Evolutionary conservation across 75 land plant species (phyloP).

Genomic region (Ceratopteris richardii): DNA sequence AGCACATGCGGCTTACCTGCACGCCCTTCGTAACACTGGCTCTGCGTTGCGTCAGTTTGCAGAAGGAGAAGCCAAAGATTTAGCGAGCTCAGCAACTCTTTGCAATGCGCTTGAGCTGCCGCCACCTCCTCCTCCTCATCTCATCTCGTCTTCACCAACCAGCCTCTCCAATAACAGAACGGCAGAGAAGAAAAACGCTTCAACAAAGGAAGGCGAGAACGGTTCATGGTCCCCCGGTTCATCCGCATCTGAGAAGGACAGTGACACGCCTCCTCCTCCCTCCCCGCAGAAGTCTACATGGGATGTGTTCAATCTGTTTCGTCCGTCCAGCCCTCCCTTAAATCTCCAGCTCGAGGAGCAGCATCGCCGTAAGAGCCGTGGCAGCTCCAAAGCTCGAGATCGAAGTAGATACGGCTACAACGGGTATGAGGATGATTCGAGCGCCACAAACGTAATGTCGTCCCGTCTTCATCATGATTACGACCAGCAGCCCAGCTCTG

Average conservation of each 20-base stretch:
- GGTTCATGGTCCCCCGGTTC: slow-evolving; percentile 4
- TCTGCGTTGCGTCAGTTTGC: slow-evolving; percentile 74
- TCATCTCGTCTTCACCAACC: slow-evolving; percentile 23
- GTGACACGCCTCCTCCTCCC: slow-evolving; percentile 40
- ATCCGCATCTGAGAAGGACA: slow-evolving; percentile 10
- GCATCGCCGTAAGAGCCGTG: not conserved
- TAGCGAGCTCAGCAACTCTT: slow-evolving; percentile 18
- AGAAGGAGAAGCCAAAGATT: slow-evolving; percentile 30
- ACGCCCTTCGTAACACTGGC: slow-evolving; percentile 60
- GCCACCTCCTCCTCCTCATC: slow-evolving; percentile 19
- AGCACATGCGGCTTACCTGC: slow-evolving; percentile 52
- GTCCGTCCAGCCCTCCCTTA: slow-evolving; percentile 27
- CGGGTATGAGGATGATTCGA: slow-evolving; percentile 25
- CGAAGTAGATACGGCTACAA: slow-evolving; percentile 31
- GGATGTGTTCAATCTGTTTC: slow-evolving; percentile 78
- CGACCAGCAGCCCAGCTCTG: slow-evolving; percentile 20
- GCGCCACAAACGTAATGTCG: not conserved
- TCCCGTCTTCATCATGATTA: slow-evolving; percentile 13
- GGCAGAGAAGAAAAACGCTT: no score
- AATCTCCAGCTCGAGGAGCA: not conserved
- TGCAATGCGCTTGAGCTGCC: slow-evolving; percentile 17
- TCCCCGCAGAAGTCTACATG: slow-evolving; percentile 37
- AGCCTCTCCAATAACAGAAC: slow-evolving; percentile 37
- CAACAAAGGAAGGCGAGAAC: not conserved
- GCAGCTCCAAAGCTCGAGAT: not conserved